Evolutionary conservation across 2,329 filamentous ascomycete species (phyloP).

Genomic region (Ophioceras dolichostomum): DNA sequence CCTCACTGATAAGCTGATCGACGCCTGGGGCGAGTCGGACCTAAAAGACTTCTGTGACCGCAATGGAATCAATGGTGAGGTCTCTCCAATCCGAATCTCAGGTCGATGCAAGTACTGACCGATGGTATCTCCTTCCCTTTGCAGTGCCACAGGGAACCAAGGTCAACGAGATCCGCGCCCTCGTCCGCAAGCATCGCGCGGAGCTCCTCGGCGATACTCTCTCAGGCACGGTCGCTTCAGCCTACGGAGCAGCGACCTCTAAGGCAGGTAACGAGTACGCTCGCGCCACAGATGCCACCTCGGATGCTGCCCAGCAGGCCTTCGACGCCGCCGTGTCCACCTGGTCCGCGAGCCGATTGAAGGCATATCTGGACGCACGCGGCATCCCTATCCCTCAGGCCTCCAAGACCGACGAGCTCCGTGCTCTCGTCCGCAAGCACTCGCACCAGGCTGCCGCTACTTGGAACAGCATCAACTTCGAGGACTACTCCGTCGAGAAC

Average conservation of each 20-base stretch:
- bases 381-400: constrained; percentile 63
- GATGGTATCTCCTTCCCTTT: too few relatives aligned
- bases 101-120: too few relatives aligned
- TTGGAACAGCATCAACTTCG: constrained; percentile 67
- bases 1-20: constrained; percentile 72
- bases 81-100: too few relatives aligned
- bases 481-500: constrained; percentile 62
- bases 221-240: constrained; percentile 41
- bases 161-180: constrained; percentile 76
- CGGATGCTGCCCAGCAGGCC: constrained; percentile 48
- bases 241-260: constrained; percentile 60
- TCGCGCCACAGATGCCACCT: constrained; percentile 59
- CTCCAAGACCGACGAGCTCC: constrained; percentile 59
- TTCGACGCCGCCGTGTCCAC: constrained; percentile 49
- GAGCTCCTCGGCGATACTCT: constrained; percentile 56
- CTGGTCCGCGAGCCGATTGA: constrained; percentile 69
- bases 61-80: constrained; percentile 54
- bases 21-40: constrained; percentile 79
- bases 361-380: constrained; percentile 66
- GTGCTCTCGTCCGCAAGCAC: constrained; percentile 62
- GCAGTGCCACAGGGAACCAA: constrained; percentile 83
- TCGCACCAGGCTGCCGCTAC: constrained; percentile 56
- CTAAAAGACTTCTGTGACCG: constrained; percentile 91
- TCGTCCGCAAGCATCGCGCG: constrained; percentile 79
- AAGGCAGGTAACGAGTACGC: constrained; percentile 67